Evolutionary conservation across 2,329 filamentous ascomycete genomes (phyloP), one percentile per base, ranked within the genome.

Genomic region (Trichoderma endophyticum): DNA sequence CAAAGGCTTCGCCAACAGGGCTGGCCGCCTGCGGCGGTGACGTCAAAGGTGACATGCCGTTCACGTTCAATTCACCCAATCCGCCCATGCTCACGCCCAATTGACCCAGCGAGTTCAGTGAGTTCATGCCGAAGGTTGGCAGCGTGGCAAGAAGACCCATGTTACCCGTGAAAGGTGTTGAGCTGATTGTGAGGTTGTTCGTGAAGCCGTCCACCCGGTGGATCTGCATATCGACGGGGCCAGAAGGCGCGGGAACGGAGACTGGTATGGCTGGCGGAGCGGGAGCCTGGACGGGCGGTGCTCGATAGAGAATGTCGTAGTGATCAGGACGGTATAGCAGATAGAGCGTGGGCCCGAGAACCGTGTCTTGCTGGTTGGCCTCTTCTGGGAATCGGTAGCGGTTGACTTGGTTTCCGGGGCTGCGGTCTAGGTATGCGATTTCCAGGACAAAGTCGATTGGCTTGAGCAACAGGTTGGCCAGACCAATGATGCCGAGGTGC

Each of bases 241-340:
- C 59, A 71, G 75, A 61, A 64, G 78, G 73, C 71, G 75, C 59
- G 65, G 77, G 72, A 68, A 78, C 73, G 75, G 70, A 79, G 75
- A 71, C 76, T 5, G 51, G 54, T 39, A 67, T 18, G 36, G 21
- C 24, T 2, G 66, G 30, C 30, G 57, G 56, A 26, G 39, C 57
- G 18, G 57, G 26, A 54, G 28, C 57, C 43, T 69, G 66, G 65
- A 72, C 73, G 60, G 74, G 73, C 2, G 72, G 77, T 70, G 86
- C 84, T 79, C 89, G 91, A 84, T 99, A 99, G 39, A 98, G 87
- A 73, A 99, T 91, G 81, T 98, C 96, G 81, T 98, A 99, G 82
- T 98, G 96, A 73, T 93, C 94, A 56, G 84, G 97, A 79, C 84
- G 90, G 87, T 83, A 95, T 78, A 86, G 86, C 73, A 87, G 83